These are phyloP conservation scores for Coniochaeta sp. DNA, from an alignment of 2,329 filamentous ascomycete species.

Conservation along the genomic window DNA sequence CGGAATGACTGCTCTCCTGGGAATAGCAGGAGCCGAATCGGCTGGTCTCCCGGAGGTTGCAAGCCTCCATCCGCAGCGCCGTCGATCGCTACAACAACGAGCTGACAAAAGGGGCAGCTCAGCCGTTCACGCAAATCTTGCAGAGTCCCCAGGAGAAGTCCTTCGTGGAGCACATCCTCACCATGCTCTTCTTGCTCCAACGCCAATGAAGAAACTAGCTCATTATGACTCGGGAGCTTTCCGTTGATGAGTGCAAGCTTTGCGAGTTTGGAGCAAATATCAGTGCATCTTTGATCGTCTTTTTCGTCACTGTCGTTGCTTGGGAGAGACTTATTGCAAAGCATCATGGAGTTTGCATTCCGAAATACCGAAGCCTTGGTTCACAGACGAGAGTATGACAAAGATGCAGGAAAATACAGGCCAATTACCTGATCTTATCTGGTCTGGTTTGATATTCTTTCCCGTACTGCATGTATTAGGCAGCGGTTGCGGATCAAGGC, in stretches of 20 bases:
- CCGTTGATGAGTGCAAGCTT: neutral
- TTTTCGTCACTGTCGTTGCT: neutral
- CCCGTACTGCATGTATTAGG: neutral
- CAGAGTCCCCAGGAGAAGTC: neutral
- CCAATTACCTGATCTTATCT: too few relatives aligned
- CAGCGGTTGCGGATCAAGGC: neutral
- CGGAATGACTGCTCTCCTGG: neutral
- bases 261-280: neutral
- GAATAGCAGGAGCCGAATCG: neutral
- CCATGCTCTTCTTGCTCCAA: neutral
- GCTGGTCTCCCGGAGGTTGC: neutral
- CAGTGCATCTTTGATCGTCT: neutral
- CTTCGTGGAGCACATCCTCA: neutral
- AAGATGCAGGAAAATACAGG: too few relatives aligned
- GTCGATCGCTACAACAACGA: neutral
- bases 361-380: too few relatives aligned
- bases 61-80: neutral
- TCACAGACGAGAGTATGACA: too few relatives aligned
- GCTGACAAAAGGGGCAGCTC: neutral
- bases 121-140: neutral
- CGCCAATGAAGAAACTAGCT: neutral
- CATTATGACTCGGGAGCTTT: neutral
- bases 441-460: too few relatives aligned
- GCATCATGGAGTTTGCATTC: too few relatives aligned
- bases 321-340: too few relatives aligned